Evolutionary conservation across 768 basidiomycete species (phyloP), one percentile per base, ranked within the genome.

Genomic region (Lactarius hatsudake): DNA sequence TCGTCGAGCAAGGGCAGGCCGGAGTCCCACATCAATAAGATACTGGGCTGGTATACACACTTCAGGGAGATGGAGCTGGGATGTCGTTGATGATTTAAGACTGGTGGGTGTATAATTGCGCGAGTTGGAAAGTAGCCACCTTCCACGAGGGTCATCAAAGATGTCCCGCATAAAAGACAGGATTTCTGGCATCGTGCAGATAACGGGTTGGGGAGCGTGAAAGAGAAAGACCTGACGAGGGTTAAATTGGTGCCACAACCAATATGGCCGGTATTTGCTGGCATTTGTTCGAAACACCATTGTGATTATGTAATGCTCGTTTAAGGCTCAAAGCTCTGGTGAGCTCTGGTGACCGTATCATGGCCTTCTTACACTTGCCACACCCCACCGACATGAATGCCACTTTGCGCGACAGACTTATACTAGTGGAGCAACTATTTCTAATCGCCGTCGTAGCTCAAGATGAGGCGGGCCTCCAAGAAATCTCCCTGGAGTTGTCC

Each of bases 291-390:
- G 23, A 0, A 0, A 0, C 0, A 28, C 66, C 51, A 67, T 67
- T 67, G 66, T 67, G 61, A 45, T 66, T 32, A 62, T 32, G 13
- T 67, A 66, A 62, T n/a, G 20, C 43, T 20, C 43, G 8, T 45
- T 4, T 5, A 20, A 9, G 38, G 15, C 38, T 40, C 15, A 38
- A 38, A 15, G 13, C 38, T 38, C 36, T 38, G 36, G 3, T 38
- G 13, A 15, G n/a, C n/a, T n/a, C n/a, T n/a, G 32, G 32, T 6
- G 32, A 30, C 36, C 36, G 10, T 13, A n/a, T n/a, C n/a, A n/a
- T 45, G 18, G 9, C 1, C 15, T 56, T 12, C 15, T 9, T 20
- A 12, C 15, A 5, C 26, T 42, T 18, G 10, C 34, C 56, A 5
- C 15, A 40, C 2, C 51, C 10, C 20, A 5, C 65, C 38, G n/a